These are phyloP conservation scores for Saprolegnia diclina DNA, from an alignment of 352 stramenopile genomes.

Conservation along the genomic window DNA sequence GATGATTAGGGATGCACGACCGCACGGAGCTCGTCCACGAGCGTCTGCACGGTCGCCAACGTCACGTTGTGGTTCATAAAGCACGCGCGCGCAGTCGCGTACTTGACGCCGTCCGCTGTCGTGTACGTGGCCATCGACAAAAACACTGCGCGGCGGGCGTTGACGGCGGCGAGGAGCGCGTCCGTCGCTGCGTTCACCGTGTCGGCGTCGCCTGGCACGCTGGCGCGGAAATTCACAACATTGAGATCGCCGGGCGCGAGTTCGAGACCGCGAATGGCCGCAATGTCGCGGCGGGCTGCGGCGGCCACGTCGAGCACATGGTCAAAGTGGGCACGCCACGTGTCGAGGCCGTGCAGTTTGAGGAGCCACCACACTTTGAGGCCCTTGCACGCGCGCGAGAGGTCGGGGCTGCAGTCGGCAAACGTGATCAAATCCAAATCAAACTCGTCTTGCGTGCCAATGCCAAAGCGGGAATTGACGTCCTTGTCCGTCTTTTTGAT, in stretches of 20 bases:
- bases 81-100: neutral
- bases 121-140: slow-evolving; percentile 3
- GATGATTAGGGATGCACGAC: no score
- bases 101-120: neutral
- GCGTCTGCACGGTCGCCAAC: neutral
- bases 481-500: neutral
- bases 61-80: slow-evolving; percentile 6
- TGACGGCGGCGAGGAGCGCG: neutral
- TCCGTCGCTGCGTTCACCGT: neutral
- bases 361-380: slow-evolving; percentile 11
- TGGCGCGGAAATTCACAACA: neutral
- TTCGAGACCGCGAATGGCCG: neutral
- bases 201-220: neutral
- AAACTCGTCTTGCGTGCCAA: slow-evolving; percentile 6
- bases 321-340: neutral
- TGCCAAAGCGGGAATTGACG: neutral
- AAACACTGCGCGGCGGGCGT: neutral
- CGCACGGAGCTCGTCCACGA: neutral
- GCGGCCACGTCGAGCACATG: neutral
- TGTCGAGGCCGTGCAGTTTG: neutral
- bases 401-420: slow-evolving; percentile 1
- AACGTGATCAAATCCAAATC: slow-evolving; percentile 4
- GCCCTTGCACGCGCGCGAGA: slow-evolving; percentile 8
- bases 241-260: neutral
- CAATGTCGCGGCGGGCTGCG: neutral